These are phyloP conservation scores for Suillus americanus DNA, from an alignment of 768 basidiomycete species.

Conservation along the genomic window DNA sequence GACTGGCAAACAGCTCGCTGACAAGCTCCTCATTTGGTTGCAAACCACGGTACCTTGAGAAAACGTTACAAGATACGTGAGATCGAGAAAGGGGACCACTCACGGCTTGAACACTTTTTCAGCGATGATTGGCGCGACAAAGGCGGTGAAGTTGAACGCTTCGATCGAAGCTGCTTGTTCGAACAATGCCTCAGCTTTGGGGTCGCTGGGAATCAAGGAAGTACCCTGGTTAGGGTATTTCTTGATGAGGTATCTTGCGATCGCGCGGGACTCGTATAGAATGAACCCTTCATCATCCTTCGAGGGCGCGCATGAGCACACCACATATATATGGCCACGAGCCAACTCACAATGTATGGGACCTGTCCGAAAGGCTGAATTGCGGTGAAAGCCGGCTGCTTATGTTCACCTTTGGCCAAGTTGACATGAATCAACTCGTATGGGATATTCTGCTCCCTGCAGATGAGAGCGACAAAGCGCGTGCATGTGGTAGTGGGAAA, in stretches of 20 bases:
- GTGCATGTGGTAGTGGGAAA: conserved; percentile 44
- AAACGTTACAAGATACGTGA: background rate
- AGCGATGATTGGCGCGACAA: conserved; percentile 30
- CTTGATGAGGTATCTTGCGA: conserved; percentile 54
- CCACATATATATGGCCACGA: background rate
- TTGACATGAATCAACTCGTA: conserved; percentile 51
- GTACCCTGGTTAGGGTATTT: conserved; percentile 56
- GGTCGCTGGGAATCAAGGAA: conserved; percentile 39
- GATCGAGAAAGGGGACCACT: conserved; percentile 13
- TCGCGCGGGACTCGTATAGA: conserved; percentile 63
- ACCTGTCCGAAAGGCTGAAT: conserved; percentile 62
- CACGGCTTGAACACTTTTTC: conserved; percentile 58
- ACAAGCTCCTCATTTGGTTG: conserved; percentile 23
- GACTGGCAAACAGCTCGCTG: conserved; percentile 4
- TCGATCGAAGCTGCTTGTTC: conserved; percentile 46
- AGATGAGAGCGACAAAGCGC: conserved; percentile 47
- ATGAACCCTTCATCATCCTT: conserved; percentile 63
- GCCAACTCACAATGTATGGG: conserved; percentile 39
- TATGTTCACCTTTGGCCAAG: conserved; percentile 45
- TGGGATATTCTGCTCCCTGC: conserved; percentile 53
- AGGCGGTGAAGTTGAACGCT: conserved; percentile 12
- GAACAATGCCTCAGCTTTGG: conserved; percentile 31
- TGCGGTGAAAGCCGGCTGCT: conserved; percentile 40
- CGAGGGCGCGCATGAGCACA: too few species aligned
- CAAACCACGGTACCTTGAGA: conserved; percentile 16